Percentiles rank a stretch among this genome's conserved stretches.
phyloP scores from a whole-genome alignment of 768 basidiomycete genomes.

The Lactarius akahatsu region DNA sequence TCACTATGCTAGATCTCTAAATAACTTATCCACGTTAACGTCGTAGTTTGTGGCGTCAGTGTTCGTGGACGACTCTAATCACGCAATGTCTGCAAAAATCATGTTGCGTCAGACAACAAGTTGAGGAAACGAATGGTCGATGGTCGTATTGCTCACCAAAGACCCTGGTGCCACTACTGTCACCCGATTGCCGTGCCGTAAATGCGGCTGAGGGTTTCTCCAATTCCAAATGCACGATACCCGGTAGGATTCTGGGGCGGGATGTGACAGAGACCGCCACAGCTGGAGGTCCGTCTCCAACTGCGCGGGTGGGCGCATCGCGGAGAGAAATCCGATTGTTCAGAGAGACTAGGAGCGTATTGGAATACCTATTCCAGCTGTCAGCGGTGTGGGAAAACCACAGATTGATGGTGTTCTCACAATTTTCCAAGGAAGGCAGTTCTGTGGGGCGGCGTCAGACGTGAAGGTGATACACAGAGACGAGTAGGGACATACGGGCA shows the following conservation, averaged over 20 bases:
- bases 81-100: background rate
- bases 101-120: background rate
- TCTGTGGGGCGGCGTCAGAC: background rate
- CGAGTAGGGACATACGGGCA: slow-evolving; percentile 14
- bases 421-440: slow-evolving; percentile 17
- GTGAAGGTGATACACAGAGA: background rate
- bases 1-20: background rate
- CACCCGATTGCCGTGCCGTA: background rate
- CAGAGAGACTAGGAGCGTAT: slow-evolving; percentile 15
- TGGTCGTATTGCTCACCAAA: background rate
- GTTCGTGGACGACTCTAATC: background rate
- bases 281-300: background rate
- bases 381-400: background rate
- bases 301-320: background rate
- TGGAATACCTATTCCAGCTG: slow-evolving; percentile 16
- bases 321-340: slow-evolving; percentile 23
- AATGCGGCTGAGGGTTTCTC: background rate
- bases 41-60: background rate
- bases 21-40: background rate
- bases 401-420: background rate
- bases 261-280: background rate
- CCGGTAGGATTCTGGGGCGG: background rate
- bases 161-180: background rate
- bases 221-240: background rate
- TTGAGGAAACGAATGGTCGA: background rate